phyloP scores from a whole-genome alignment of 1,284 basidiomycete genomes.

The Ceratobasidium sp. region DNA sequence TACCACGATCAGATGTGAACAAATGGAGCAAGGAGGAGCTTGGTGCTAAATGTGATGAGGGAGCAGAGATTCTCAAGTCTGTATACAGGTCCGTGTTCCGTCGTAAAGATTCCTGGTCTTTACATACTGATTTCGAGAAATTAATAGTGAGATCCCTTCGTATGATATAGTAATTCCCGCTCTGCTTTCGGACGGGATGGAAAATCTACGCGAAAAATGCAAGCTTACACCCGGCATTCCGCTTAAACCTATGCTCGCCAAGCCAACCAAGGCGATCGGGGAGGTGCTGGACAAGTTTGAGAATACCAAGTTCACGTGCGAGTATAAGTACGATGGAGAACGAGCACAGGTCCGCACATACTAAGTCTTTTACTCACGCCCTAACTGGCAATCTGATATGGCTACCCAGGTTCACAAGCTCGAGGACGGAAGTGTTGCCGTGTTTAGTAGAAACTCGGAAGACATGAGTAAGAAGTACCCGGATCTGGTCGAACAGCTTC shows the following conservation, averaged over 20 bases:
- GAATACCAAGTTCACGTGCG: conserved; percentile 95
- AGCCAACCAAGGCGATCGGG: conserved; percentile 98
- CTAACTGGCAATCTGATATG: background rate
- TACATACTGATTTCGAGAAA: conserved; percentile 16
- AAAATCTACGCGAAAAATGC: conserved; percentile 78
- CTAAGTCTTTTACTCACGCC: conserved; percentile 46
- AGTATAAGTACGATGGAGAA: conserved; percentile 99
- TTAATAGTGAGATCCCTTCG: conserved; percentile 86
- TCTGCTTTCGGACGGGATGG: conserved; percentile 83
- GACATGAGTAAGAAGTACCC: conserved; percentile 99
- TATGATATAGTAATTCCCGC: conserved; percentile 97
- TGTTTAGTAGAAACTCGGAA: conserved; percentile 98
- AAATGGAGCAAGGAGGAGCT: conserved; percentile 82
- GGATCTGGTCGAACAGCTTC: conserved; percentile 93
- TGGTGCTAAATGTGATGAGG: conserved; percentile 81
- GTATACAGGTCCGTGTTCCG: conserved; percentile 82
- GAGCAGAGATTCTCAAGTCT: conserved; percentile 83
- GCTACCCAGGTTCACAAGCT: conserved; percentile 78
- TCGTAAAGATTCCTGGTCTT: background rate
- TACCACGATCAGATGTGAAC: conserved; percentile 68
- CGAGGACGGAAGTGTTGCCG: conserved; percentile 81
- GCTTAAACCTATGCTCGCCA: conserved; percentile 99
- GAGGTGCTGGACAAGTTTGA: conserved; percentile 99
- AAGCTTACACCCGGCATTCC: conserved; percentile 94
- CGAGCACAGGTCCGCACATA: conserved; percentile 79